Base-by-base conservation (phyloP, 495 filamentous ascomycete species). In the Trichoderma erinaceum region DNA sequence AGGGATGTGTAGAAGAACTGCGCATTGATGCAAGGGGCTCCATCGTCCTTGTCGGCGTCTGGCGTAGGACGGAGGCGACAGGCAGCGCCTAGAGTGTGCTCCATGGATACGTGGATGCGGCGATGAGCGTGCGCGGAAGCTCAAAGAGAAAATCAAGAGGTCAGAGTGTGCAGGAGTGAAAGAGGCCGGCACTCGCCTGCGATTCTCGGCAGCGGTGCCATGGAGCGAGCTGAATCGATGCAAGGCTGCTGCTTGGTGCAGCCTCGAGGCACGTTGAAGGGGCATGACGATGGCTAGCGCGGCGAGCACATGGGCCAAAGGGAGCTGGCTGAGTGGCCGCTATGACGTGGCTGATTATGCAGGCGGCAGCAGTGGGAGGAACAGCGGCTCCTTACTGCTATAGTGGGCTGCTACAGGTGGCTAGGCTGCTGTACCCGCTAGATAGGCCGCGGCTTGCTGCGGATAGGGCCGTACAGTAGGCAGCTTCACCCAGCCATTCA, bases 1-100 rank as follows among this genome's bases (percentile, higher is more conserved):
- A 84, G 80, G 16, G 91, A 93, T 38, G 85, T 81, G 77, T 94
- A 95, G 75, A 94, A 96, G 79, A 90, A 96, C 58, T 92, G 92
- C 58, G 89, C 83, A 32, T 82, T 82, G 41, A 90, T 72, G 10
- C 79, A 77, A 8, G 87, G 87, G 63, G 83, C 80, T 68, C 76
- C 81, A 48, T 82, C 76, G 65, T 78, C 74, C 58, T 72, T 72
- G 21, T 74, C 70, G n/a, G 74, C 41, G 50, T 72, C 67, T 13
- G 71, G 69, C 43, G 79, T 70, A 5, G 81, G 78, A 16, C 76
- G 75, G 18, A 83, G 73, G 23, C 79, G 80, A 67, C 81, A 83
- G 66, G 73, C 70, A 0, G 75, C 68, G 43, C 75, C 76, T 65
- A 75, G 77, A 52, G 76, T 81, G 69, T 83, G 81, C 8, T 70